Evolutionary conservation across 2,329 filamentous ascomycete genomes (phyloP).

Genomic region (Alternaria solani): DNA sequence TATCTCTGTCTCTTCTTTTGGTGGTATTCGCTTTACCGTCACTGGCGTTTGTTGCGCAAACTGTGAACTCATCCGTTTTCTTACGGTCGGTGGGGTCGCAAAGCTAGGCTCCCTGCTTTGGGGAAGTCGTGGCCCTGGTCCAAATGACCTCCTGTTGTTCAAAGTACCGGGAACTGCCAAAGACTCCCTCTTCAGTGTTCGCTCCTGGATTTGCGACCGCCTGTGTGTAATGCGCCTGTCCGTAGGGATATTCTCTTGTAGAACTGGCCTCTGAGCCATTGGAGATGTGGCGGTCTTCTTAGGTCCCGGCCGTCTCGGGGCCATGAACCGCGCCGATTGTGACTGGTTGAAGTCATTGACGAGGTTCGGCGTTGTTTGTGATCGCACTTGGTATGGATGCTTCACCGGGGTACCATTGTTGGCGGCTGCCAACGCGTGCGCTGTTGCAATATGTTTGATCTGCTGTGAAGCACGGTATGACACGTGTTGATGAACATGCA

Average conservation of each 20-base stretch:
- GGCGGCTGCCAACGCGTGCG: slow-evolving; percentile 20
- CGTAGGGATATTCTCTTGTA: slow-evolving; percentile 37
- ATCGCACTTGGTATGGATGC: slow-evolving; percentile 30
- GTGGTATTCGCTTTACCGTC: slow-evolving; percentile 24
- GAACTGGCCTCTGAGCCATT: slow-evolving; percentile 14
- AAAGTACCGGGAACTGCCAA: slow-evolving; percentile 21
- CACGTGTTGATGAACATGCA: slow-evolving; percentile 26
- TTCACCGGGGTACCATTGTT: slow-evolving; percentile 21
- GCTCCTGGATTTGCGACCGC: slow-evolving; percentile 32
- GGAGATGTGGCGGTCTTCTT: slow-evolving; percentile 19
- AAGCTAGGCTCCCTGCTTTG: slow-evolving; percentile 28
- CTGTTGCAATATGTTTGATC: slow-evolving; percentile 28
- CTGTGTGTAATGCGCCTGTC: slow-evolving; percentile 23
- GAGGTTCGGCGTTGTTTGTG: slow-evolving; percentile 44
- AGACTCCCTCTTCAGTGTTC: slow-evolving; percentile 27
- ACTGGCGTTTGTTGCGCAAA: slow-evolving; percentile 30
- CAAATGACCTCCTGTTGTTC: slow-evolving; percentile 28
- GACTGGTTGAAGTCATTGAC: slow-evolving; percentile 21
- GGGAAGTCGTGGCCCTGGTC: slow-evolving; percentile 12
- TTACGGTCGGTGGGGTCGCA: slow-evolving; percentile 22
- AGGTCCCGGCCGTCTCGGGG: slow-evolving; percentile 27
- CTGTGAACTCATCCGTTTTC: slow-evolving; percentile 30
- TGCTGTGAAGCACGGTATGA: slow-evolving; percentile 26
- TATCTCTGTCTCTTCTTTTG: slow-evolving; percentile 12
- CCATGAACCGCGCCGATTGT: slow-evolving; percentile 23